Conservation (phyloP, 768 basidiomycete genomes). For the Pleurotus pulmonarius region DNA sequence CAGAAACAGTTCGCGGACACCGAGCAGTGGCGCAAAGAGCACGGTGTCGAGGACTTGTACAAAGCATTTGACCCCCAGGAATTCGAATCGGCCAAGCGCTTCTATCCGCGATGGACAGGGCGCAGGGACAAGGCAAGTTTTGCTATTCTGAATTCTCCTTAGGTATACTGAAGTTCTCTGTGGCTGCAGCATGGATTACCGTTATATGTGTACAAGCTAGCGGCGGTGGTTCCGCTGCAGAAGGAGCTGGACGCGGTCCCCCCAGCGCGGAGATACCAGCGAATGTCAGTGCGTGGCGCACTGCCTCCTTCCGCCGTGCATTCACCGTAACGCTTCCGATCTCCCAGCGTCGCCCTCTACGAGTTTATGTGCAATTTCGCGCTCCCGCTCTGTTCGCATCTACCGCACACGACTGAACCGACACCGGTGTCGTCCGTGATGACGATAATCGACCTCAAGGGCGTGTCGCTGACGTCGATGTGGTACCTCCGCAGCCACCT, state of each 20-base stretch:
- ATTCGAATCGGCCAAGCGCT: slow-evolving; percentile 53
- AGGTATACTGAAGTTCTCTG: neutral
- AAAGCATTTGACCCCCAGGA: slow-evolving; percentile 55
- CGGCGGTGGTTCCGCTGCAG: slow-evolving; percentile 54
- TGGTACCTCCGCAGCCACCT: slow-evolving; percentile 72
- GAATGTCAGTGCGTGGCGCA: slow-evolving; percentile 53
- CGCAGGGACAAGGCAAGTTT: slow-evolving; percentile 63
- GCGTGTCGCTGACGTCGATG: slow-evolving; percentile 57
- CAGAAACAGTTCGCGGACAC: slow-evolving; percentile 67
- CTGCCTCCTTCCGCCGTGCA: neutral
- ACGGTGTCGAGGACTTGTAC: slow-evolving; percentile 63
- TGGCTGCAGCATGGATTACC: slow-evolving; percentile 57
- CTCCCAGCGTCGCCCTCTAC: slow-evolving; percentile 54
- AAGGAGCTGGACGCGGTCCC: slow-evolving; percentile 58
- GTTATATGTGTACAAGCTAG: slow-evolving; percentile 72
- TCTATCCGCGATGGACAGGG: slow-evolving; percentile 83
- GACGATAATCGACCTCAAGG: slow-evolving; percentile 71
- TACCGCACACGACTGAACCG: slow-evolving; percentile 48
- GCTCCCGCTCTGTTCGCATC: slow-evolving; percentile 57
- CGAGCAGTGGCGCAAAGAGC: slow-evolving; percentile 63
- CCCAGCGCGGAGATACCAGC: slow-evolving; percentile 54
- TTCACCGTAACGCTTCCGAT: neutral
- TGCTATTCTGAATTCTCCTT: neutral
- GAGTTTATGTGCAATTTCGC: slow-evolving; percentile 66
- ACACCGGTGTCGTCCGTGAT: slow-evolving; percentile 59